Percentiles rank a stretch among this genome's conserved stretches.
These are phyloP conservation scores for Penicillium sp. DNA, from an alignment of 2,329 filamentous ascomycete genomes.

Conservation along the genomic window DNA sequence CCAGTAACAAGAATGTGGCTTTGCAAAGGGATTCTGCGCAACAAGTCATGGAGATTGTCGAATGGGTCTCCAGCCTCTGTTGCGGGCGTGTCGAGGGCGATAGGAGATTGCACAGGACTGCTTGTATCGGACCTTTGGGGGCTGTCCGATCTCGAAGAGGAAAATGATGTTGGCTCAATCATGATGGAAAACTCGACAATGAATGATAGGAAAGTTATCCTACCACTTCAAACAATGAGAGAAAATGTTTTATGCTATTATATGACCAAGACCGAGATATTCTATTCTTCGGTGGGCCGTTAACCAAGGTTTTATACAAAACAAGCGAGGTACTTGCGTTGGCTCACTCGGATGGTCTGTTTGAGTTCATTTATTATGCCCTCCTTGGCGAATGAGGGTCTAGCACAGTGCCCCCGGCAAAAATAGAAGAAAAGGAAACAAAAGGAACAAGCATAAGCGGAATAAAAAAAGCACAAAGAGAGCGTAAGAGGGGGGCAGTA, in stretches of 20 bases:
- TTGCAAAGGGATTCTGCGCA: constrained; percentile 39
- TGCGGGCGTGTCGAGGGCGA: constrained; percentile 41
- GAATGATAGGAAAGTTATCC: neutral
- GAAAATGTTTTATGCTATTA: constrained; percentile 10
- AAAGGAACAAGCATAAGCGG: constrained; percentile 17
- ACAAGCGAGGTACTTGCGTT: constrained; percentile 12
- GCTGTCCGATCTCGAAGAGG: constrained; percentile 28
- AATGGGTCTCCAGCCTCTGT: constrained; percentile 48
- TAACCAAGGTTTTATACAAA: constrained; percentile 21
- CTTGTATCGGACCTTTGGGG: constrained; percentile 30
- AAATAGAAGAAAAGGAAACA: constrained; percentile 16
- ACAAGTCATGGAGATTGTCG: constrained; percentile 44
- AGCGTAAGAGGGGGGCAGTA: constrained; percentile 6
- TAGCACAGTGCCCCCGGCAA: constrained; percentile 15
- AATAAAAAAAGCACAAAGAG: constrained; percentile 11
- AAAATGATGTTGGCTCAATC: constrained; percentile 9
- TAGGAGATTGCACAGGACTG: constrained; percentile 33
- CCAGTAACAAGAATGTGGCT: constrained; percentile 43
- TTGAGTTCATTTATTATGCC: constrained; percentile 15
- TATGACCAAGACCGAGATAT: constrained; percentile 14
- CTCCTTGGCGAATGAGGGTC: constrained; percentile 12
- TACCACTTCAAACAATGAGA: neutral
- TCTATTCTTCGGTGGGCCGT: neutral
- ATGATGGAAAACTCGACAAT: neutral
- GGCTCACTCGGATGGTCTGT: constrained; percentile 11